These are phyloP conservation scores for Globisporangium parvum DNA, from an alignment of 352 stramenopile species.

Conservation along the genomic window DNA sequence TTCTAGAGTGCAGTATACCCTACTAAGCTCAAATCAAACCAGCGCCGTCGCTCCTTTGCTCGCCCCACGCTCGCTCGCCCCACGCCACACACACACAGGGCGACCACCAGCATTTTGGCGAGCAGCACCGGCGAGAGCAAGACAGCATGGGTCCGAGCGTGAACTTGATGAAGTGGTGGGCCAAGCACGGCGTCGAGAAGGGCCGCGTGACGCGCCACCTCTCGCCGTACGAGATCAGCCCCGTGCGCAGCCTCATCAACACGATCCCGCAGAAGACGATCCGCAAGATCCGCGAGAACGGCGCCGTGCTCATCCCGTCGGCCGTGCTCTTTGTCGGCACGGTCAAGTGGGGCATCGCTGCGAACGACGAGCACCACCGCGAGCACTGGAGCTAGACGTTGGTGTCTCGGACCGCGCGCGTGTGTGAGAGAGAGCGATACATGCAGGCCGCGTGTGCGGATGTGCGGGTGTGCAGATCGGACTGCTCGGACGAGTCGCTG, in stretches of 20 bases:
- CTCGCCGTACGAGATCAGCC: constrained; percentile 63
- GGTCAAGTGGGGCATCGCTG: constrained; percentile 61
- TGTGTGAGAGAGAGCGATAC: no score
- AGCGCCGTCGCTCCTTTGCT: no score
- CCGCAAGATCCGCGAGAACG: constrained; percentile 81
- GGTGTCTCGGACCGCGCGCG: not conserved
- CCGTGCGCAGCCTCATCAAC: constrained; percentile 60
- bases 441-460: not conserved
- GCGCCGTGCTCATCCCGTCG: constrained; percentile 57
- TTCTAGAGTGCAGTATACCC: no score
- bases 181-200: constrained; percentile 57
- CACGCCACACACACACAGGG: not conserved
- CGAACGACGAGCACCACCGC: constrained; percentile 77
- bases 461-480: not conserved
- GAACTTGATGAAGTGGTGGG: constrained; percentile 66
- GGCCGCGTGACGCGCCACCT: constrained; percentile 63
- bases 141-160: constrained; percentile 35
- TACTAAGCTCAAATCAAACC: no score
- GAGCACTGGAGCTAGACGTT: constrained; percentile 75
- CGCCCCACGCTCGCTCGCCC: no score
- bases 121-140: constrained; percentile 10
- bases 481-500: not conserved
- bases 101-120: constrained; percentile 20
- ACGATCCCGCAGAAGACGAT: constrained; percentile 71
- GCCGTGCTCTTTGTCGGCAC: constrained; percentile 57